Conservation (phyloP, 495 filamentous ascomycete genomes). For the Endocarpon pusillum region DNA sequence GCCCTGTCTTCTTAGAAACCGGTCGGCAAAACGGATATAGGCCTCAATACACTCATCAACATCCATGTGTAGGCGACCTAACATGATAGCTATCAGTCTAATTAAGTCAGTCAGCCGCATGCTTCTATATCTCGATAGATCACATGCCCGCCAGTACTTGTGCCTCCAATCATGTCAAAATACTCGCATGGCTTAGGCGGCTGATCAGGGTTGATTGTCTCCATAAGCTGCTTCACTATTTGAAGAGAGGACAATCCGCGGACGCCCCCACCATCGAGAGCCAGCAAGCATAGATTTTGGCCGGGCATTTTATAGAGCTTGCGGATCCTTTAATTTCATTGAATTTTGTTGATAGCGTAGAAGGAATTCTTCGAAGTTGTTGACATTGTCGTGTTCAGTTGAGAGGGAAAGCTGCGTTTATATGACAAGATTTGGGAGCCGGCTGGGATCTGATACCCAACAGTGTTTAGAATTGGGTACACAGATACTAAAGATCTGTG, state of each 20-base stretch:
- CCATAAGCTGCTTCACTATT: constrained; percentile 14
- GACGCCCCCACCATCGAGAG: constrained; percentile 20
- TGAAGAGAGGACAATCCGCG: constrained; percentile 21
- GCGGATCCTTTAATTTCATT: too few species aligned
- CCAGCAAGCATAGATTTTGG: constrained; percentile 10
- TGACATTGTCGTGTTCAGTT: too few species aligned
- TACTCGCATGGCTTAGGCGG: constrained; percentile 9
- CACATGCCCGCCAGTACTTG: constrained; percentile 8
- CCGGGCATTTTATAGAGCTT: too few species aligned
- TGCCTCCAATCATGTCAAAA: constrained; percentile 15
- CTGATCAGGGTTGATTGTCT: not conserved
- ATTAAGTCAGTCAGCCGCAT: not conserved
- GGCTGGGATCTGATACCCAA: too few species aligned
- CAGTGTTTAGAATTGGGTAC: too few species aligned
- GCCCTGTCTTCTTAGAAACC: constrained; percentile 5
- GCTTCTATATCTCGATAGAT: not conserved
- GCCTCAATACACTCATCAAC: constrained; percentile 30
- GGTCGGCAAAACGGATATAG: constrained; percentile 1
- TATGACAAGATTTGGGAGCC: too few species aligned
- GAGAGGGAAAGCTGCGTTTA: too few species aligned
- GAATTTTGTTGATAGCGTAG: too few species aligned
- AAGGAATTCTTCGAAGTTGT: too few species aligned
- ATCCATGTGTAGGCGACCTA: constrained; percentile 34
- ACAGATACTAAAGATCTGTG: too few species aligned
- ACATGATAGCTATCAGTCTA: constrained; percentile 37